Evolutionary conservation across 768 basidiomycete species (phyloP).

Genomic region (Cystobasidium tubakii): DNA sequence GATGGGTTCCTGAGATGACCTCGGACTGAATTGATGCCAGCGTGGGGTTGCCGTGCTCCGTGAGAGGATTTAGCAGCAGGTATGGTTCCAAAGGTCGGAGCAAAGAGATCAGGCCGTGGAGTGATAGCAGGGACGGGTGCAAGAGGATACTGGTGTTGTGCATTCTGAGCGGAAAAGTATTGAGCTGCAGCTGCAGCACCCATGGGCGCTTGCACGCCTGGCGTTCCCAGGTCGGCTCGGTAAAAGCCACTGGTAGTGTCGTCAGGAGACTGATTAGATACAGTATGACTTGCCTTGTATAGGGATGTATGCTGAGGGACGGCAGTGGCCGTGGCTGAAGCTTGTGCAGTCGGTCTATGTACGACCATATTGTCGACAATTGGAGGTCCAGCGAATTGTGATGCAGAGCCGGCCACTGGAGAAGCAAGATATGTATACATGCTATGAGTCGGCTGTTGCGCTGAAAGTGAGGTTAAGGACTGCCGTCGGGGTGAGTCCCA

Average conservation of each 20-base stretch:
- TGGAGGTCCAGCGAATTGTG: background rate
- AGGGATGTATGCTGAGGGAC: too few relatives aligned
- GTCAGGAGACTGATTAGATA: too few relatives aligned
- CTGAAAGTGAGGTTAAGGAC: background rate
- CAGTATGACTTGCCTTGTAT: too few relatives aligned
- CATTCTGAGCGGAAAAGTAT: background rate
- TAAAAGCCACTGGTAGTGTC: background rate
- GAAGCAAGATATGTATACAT: slow-evolving; percentile 9
- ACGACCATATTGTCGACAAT: background rate
- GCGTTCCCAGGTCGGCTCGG: background rate
- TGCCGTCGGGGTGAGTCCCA: background rate
- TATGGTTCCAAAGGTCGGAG: background rate
- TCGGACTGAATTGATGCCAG: background rate
- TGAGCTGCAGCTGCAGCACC: background rate
- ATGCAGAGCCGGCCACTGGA: background rate
- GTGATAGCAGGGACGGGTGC: background rate
- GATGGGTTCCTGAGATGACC: background rate
- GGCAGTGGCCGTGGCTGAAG: background rate
- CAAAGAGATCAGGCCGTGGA: background rate
- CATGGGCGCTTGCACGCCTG: background rate
- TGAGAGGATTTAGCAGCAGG: background rate
- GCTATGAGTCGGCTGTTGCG: background rate
- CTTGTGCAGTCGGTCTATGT: background rate
- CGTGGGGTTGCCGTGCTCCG: background rate
- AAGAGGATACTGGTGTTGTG: background rate